A percentile compares a stretch with the other conserved stretches of the same genome.
phyloP scores from a whole-genome alignment of 1,284 basidiomycete species.

The Fomitiporia mediterranea region DNA sequence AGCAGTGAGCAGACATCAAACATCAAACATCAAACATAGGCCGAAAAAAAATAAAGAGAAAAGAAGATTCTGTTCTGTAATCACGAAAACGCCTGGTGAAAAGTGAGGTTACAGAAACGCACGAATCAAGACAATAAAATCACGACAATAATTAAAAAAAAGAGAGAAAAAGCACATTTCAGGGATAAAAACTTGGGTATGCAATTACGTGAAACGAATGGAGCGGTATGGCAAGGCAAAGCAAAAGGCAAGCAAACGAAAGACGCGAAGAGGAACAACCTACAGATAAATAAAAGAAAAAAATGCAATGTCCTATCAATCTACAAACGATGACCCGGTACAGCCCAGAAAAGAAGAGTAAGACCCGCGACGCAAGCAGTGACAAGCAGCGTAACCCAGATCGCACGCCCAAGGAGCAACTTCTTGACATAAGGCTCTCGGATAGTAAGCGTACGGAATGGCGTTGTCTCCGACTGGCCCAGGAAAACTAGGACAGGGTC shows the following conservation, averaged over 20 bases:
- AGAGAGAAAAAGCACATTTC: slow-evolving; percentile 2
- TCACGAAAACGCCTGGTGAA: slow-evolving; percentile 1
- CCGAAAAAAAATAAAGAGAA: too few relatives aligned
- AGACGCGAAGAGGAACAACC: background rate
- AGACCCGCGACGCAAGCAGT: slow-evolving; percentile 67
- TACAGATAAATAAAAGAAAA: too few relatives aligned
- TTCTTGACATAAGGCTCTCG: slow-evolving; percentile 91
- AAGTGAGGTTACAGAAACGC: too few relatives aligned
- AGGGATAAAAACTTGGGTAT: slow-evolving; percentile 1
- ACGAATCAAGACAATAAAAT: background rate
- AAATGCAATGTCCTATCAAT: background rate
- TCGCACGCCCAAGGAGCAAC: slow-evolving; percentile 79
- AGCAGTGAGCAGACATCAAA: too few relatives aligned
- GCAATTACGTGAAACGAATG: background rate
- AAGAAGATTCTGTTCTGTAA: background rate
- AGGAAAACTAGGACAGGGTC: slow-evolving; percentile 89
- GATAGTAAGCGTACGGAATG: slow-evolving; percentile 87
- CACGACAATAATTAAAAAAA: too few relatives aligned
- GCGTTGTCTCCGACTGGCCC: slow-evolving; percentile 83
- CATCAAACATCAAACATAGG: too few relatives aligned
- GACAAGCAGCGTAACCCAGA: slow-evolving; percentile 78
- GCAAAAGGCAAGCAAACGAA: background rate
- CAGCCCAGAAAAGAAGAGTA: slow-evolving; percentile 86
- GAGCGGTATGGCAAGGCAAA: slow-evolving; percentile 3
- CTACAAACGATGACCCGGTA: slow-evolving; percentile 82